Evolutionary conservation across 1,139 yeast species (phyloP), one percentile per base, ranked within the genome.

Genomic region (Blastobotrys capitulatus): DNA sequence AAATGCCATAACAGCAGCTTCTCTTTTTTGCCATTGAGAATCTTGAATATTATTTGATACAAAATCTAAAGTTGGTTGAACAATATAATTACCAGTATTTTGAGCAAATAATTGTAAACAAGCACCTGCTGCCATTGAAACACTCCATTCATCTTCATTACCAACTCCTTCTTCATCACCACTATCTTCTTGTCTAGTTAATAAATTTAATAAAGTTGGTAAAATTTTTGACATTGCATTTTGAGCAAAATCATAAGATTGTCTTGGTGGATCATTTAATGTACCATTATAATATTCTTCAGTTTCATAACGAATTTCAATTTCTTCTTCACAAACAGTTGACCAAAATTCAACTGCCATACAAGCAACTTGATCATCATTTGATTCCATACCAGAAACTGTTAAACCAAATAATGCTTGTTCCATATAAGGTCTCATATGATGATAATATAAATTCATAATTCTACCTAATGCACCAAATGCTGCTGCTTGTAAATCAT

Each of bases 311-410:
- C 83, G 79, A 54, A 87, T 82, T 56, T 87, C 96, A 56, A 86
- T 76, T 68, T 94, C 98, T 65, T 86, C 97, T 71, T 92, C 98
- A 71, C 97, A 89, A 19, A 92, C 94, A 27, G 97, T 88, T 53
- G 94, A 83, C 98, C 98, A 92, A 67, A 92, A 92, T 71, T 92
- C 98, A 48, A 92, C 95, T 25, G 98, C 97, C 96, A 92, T 90
- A 67, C 97, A 88, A 1, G 97, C 87, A 34, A 92, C 97, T 61
- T 80, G 80, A 63, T 87, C 96, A 68, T 88, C 87, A 32, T 73
- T 67, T 54, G 90, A 83, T 68, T 84, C 86, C 97, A 92, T 92
- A 38, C 97, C 97, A 29, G 82, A 74, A 42, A 90, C 90, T 1
- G 97, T 90, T 54, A 92, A 77, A 15, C 90, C 89, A 61, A 86